A percentile compares a stretch with the other conserved stretches of the same genome.
phyloP scores from a whole-genome alignment of 495 filamentous ascomycete genomes.

The Elaphomyces granulatus region DNA sequence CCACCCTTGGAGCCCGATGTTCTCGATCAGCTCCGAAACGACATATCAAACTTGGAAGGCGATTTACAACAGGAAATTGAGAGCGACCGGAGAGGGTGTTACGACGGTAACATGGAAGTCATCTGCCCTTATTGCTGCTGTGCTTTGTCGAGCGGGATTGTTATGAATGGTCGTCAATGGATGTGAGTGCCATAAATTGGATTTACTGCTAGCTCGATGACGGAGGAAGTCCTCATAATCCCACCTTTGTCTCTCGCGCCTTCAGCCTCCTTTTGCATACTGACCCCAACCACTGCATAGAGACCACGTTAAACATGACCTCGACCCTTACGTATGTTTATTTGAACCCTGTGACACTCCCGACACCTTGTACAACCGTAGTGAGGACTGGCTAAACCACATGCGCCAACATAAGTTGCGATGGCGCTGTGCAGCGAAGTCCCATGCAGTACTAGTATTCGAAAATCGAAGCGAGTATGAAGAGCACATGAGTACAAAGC shows the following conservation, averaged over 20 bases:
- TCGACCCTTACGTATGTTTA: conserved; percentile 3
- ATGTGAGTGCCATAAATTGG: conserved; percentile 1
- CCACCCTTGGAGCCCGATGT: not conserved
- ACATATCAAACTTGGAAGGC: not conserved
- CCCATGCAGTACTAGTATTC: conserved; percentile 1
- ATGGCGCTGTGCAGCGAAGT: conserved; percentile 3
- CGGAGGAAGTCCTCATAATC: not conserved
- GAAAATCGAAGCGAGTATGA: not conserved
- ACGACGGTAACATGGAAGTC: not conserved
- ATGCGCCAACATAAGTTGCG: conserved; percentile 4
- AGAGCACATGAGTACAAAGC: not conserved
- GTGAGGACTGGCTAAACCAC: conserved; percentile 4
- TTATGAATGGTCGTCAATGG: not conserved
- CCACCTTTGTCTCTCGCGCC: not conserved
- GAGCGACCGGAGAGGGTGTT: not conserved
- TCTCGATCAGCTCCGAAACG: not conserved
- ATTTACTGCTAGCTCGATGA: too few species aligned
- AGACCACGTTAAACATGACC: conserved; percentile 2
- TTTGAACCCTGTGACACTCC: conserved; percentile 1
- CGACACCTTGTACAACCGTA: conserved; percentile 1
- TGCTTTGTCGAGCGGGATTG: not conserved
- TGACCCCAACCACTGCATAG: not conserved
- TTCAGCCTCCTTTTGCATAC: not conserved
- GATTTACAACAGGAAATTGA: not conserved
- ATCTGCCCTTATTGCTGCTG: conserved; percentile 1